Base-by-base conservation (phyloP, 176 grass and related monocot genomes). In the Carex scoparia region DNA sequence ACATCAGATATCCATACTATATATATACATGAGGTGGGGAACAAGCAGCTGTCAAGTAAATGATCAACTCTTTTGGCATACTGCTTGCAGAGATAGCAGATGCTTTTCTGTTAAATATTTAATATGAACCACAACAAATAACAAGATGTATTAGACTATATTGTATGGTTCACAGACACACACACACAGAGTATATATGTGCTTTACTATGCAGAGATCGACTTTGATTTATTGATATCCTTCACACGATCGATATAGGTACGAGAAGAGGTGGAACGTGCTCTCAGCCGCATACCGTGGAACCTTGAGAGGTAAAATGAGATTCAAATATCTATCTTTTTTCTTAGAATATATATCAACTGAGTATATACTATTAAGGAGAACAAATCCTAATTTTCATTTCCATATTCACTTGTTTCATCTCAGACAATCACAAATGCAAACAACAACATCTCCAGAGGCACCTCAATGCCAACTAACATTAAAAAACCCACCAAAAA, bases 381-480 rank as follows among this genome's bases (percentile, higher is more conserved):
- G 46, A 49, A 49, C 46, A 49, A 18, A 27, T 16, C 40, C 79
- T 46, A 23, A 40, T 65, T 42, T 61, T 57, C 33, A 1, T 8
- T 13, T 64, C 16, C 48, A 27, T 62, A 61, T 44, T 64, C 14
- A 56, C 27, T 59, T 78, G 5, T 30, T 81, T 64, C 32, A 2
- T 64, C 16, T 81, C 37, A 81, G 79, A 49, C 51, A 65, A 81
- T 65, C 40, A 44, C 33, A 66, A 82, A 65, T 82, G 32, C 35
- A 82, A 82, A 82, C 48, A 16, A 42, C 46, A 19, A 28, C 70
- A 54, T 54, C 71, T 27, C 61, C 80, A 49, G 16, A 82, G 44
- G 15, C 13, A 64, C 59, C 61, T 23, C 63, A 48, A 8, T 82
- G 67, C 80, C 61, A 31, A 38, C 63, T 83, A 14, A 30, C 8